Evolutionary conservation across 805 yeast species (phyloP), one percentile per base, ranked within the genome.

Genomic region (Suhomyces sp.): DNA sequence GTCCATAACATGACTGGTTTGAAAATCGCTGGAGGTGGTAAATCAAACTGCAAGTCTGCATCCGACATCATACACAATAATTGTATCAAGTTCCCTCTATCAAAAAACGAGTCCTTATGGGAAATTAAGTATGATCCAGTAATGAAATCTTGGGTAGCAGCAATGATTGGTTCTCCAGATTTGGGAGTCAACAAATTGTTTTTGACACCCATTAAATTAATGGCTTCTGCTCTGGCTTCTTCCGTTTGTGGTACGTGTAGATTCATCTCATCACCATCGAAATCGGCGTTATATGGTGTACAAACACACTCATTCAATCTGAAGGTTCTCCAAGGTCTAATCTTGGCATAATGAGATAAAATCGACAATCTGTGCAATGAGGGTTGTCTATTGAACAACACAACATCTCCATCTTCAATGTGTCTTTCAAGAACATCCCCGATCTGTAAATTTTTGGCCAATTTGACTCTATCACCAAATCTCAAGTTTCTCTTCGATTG

Each of bases 191-290:
- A 74, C 44, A 93, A 69, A 57, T 93, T 93, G 56, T 90, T 85
- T 53, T 93, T 93, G 26, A 93, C 98, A 36, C 98, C 98, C 99
- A 93, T 93, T 54, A 93, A 72, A 53, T 85, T 86, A 63, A 91
- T 88, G n/a, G 98, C 98, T 62, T 93, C 99, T 0, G 98, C 95
- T 46, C 98, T 72, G 1, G 98, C 98, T 63, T 93, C 98, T 64
- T 93, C 98, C 1, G 98, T 93, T 62, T 93, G 99, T 2, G 98
- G 98, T 29, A 93, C 98, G 58, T 93, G 98, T 55, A 93, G 71
- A 61, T 93, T 93, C 98, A 93, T 93, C 63, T 93, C 98, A 65
- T 93, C 98, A 65, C 98, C 98, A 63, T 93, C 98, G 58, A 93
- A 93, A 76, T 93, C 99, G 25, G 99, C 99, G 60, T 95, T 95